Percentiles rank a stretch among this genome's conserved stretches.
These are phyloP conservation scores for Tillandsia leiboldiana DNA, from an alignment of 176 grass and related monocot genomes.

Conservation along the genomic window DNA sequence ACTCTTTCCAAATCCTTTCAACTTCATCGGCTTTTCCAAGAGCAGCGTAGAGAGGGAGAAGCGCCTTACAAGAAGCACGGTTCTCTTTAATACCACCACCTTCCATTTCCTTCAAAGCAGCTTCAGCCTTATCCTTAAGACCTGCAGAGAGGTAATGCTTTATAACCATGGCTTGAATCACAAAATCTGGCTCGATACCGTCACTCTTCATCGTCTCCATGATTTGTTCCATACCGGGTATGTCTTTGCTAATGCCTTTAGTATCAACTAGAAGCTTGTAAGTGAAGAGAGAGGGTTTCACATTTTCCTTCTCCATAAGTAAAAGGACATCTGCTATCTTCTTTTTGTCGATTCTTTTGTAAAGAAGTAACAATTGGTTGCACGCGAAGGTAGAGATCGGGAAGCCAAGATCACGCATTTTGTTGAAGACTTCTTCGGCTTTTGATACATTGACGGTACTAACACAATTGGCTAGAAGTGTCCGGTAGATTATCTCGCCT, in stretches of 20 bases:
- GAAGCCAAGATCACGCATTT: constrained; percentile 49
- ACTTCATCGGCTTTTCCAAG: constrained; percentile 49
- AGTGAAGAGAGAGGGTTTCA: constrained; percentile 56
- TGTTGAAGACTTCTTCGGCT: constrained; percentile 60
- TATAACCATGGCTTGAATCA: constrained; percentile 36
- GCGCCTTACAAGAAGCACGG: constrained; percentile 31
- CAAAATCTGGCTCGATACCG: constrained; percentile 40
- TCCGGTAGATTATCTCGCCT: constrained; percentile 54
- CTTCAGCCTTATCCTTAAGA: constrained; percentile 51
- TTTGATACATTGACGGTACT: constrained; percentile 33
- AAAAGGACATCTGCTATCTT: constrained; percentile 61
- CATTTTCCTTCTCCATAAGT: constrained; percentile 65
- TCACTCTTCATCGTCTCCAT: constrained; percentile 43
- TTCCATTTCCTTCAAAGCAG: constrained; percentile 41
- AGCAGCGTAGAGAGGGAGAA: constrained; percentile 48
- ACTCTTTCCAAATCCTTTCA: constrained; percentile 53
- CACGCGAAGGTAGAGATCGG: constrained; percentile 31
- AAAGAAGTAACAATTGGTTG: constrained; percentile 74
- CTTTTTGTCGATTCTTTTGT: constrained; percentile 56
- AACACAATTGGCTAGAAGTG: constrained; percentile 62
- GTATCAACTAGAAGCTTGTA: constrained; percentile 60
- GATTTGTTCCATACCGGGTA: constrained; percentile 53
- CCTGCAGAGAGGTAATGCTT: constrained; percentile 52
- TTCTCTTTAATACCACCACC: constrained; percentile 49
- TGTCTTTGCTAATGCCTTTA: constrained; percentile 39